A percentile compares a stretch with the other conserved stretches of the same genome.
phyloP scores from a whole-genome alignment of 208 protist species.

The Herpetomonas muscarum region DNA sequence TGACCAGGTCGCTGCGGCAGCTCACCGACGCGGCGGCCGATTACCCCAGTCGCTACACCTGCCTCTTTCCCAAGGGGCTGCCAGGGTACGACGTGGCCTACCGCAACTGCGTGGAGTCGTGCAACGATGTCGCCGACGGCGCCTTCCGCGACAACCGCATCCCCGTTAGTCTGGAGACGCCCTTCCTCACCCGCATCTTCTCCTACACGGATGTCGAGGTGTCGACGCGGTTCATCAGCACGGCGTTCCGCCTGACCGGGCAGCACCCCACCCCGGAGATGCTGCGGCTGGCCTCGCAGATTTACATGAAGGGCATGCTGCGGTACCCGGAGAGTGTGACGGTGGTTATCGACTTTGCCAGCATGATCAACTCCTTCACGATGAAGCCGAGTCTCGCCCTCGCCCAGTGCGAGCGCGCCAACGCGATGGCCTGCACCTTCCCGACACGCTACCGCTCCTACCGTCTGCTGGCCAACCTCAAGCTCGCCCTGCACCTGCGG shows the following conservation, averaged over 20 bases:
- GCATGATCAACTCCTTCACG: conserved; percentile 14
- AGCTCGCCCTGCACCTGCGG: conserved; percentile 11
- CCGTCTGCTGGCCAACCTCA: conserved; percentile 12
- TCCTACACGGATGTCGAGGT: conserved; percentile 21
- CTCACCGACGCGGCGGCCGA: conserved; percentile 12
- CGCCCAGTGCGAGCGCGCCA: conserved; percentile 18
- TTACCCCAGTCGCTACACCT: conserved; percentile 6
- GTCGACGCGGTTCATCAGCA: conserved; percentile 12
- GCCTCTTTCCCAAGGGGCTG: conserved; percentile 19
- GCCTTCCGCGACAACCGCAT: conserved; percentile 1
- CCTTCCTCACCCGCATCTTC: conserved; percentile 13
- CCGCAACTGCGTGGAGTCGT: conserved; percentile 5
- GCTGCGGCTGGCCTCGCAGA: conserved; percentile 16
- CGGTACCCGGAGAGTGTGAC: conserved; percentile 9
- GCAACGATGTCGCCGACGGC: conserved; percentile 15
- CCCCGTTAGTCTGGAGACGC: conserved; percentile 3
- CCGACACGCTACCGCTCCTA: conserved; percentile 15
- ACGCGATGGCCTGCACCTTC: conserved; percentile 11
- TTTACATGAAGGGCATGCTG: conserved; percentile 18
- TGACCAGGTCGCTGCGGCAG: conserved; percentile 8
- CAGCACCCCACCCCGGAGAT: conserved; percentile 9
- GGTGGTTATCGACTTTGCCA: conserved; percentile 11
- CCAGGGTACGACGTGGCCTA: conserved; percentile 25
- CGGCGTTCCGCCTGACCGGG: conserved; percentile 5
- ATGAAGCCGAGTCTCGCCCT: conserved; percentile 16